Percentiles rank a stretch among this genome's conserved stretches.
phyloP scores from a whole-genome alignment of 1,284 basidiomycete genomes.

The Fomitopsis pinicola region DNA sequence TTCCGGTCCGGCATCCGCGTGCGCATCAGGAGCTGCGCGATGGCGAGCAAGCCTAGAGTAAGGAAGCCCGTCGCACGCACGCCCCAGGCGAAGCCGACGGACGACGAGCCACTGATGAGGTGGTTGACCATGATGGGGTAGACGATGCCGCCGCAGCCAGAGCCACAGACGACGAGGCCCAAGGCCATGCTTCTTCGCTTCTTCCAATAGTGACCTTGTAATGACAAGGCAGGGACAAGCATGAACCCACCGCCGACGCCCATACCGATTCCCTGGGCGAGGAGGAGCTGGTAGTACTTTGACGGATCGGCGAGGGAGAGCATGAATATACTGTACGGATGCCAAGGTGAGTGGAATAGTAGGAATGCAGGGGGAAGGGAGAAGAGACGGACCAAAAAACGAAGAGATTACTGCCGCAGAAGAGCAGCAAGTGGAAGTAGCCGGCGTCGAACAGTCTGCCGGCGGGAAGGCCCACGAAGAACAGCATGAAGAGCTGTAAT shows the following conservation, averaged over 20 bases:
- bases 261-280: slow-evolving; percentile 36
- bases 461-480: slow-evolving; percentile 23
- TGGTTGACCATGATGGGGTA: slow-evolving; percentile 28
- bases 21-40: slow-evolving; percentile 7
- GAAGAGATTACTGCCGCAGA: slow-evolving; percentile 5
- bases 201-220: slow-evolving; percentile 12
- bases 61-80: slow-evolving; percentile 12
- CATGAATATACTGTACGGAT: slow-evolving; percentile 19
- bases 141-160: slow-evolving; percentile 19
- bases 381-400: slow-evolving; percentile 7
- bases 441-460: slow-evolving; percentile 24
- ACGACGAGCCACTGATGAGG: slow-evolving; percentile 16
- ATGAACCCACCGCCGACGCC: slow-evolving; percentile 39
- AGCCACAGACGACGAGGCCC: slow-evolving; percentile 24
- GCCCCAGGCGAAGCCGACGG: slow-evolving; percentile 22
- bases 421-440: slow-evolving; percentile 5
- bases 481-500: slow-evolving; percentile 17
- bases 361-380: not conserved
- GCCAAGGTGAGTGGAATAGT: not conserved
- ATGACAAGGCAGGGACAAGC: slow-evolving; percentile 13
- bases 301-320: slow-evolving; percentile 17
- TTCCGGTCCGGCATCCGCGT: not conserved
- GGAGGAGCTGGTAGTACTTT: slow-evolving; percentile 23
- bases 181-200: slow-evolving; percentile 10
- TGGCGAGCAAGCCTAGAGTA: slow-evolving; percentile 6